Conservation (phyloP, 352 stramenopile species). For the Pythium brassicae region DNA sequence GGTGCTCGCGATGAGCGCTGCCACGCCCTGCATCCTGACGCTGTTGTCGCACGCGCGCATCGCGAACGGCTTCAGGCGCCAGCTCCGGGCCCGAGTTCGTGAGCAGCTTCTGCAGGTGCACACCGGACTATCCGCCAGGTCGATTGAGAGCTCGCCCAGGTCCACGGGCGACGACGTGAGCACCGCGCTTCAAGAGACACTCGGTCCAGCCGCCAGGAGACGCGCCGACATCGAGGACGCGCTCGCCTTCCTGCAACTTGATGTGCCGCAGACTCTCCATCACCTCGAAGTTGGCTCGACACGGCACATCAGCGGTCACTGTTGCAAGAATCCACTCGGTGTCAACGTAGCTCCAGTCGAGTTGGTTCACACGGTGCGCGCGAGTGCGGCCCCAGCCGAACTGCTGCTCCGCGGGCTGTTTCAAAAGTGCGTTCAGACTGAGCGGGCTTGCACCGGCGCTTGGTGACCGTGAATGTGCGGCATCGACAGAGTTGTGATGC, state of each 20-base stretch:
- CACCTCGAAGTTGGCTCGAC: slow-evolving; percentile 55
- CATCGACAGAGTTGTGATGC: not conserved
- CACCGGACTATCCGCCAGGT: slow-evolving; percentile 17
- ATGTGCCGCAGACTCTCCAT: slow-evolving; percentile 34
- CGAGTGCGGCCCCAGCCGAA: slow-evolving; percentile 32
- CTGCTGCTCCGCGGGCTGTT: not conserved
- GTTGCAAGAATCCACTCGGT: slow-evolving; percentile 30
- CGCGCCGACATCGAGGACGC: slow-evolving; percentile 45
- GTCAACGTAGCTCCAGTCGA: slow-evolving; percentile 38
- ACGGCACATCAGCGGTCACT: slow-evolving; percentile 26
- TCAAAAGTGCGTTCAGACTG: slow-evolving; percentile 4
- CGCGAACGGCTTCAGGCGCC: slow-evolving; percentile 25
- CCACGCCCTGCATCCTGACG: slow-evolving; percentile 26
- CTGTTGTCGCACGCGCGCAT: slow-evolving; percentile 53
- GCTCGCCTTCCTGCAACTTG: slow-evolving; percentile 13
- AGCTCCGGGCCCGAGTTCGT: slow-evolving; percentile 30
- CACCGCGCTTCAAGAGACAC: slow-evolving; percentile 34
- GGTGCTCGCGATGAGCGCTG: slow-evolving; percentile 19
- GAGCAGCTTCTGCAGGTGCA: slow-evolving; percentile 40
- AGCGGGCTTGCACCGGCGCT: too few species aligned
- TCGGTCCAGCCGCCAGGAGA: slow-evolving; percentile 56
- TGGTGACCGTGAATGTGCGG: not conserved
- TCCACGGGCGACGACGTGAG: slow-evolving; percentile 48
- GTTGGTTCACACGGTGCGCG: slow-evolving; percentile 46
- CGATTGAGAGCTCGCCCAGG: slow-evolving; percentile 41